A percentile compares a stretch with the other conserved stretches of the same genome.
Conservation (phyloP, 805 yeast species). For the Tetrapisispora fleetii region DNA sequence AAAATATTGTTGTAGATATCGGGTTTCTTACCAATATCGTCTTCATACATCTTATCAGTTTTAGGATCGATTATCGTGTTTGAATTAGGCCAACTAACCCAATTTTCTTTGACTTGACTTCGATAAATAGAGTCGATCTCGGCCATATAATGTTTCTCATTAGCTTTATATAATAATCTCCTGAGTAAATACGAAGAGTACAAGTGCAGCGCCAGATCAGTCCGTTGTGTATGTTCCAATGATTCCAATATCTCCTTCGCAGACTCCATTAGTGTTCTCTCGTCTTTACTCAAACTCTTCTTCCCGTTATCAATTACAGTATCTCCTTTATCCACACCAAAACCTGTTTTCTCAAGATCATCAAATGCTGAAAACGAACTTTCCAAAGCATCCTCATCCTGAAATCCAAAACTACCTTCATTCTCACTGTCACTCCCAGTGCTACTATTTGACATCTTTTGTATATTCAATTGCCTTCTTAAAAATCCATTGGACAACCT, state of each 20-base stretch:
- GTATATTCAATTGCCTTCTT: not conserved
- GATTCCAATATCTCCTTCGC: conserved; percentile 28
- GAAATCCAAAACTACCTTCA: not conserved
- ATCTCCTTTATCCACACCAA: not conserved
- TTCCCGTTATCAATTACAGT: not conserved
- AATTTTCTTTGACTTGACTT: conserved; percentile 31
- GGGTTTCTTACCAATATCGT: conserved; percentile 1
- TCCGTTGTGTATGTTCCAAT: conserved; percentile 41
- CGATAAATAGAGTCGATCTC: conserved; percentile 28
- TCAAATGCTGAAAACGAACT: not conserved
- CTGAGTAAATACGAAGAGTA: conserved; percentile 43
- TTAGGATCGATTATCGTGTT: conserved; percentile 24
- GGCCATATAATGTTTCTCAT: conserved; percentile 21
- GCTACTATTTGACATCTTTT: not conserved
- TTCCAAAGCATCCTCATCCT: not conserved
- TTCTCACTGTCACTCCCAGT: not conserved
- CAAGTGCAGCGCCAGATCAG: conserved; percentile 55
- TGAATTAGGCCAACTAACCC: conserved; percentile 56
- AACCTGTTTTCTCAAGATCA: not conserved
- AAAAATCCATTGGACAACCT: not conserved
- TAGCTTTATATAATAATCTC: conserved; percentile 18
- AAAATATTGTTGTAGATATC: not conserved
- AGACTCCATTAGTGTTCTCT: not conserved
- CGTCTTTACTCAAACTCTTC: not conserved
- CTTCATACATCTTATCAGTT: conserved; percentile 20